These are phyloP conservation scores for Pyrenochaeta sp. DNA, from an alignment of 2,329 filamentous ascomycete genomes.

Conservation along the genomic window DNA sequence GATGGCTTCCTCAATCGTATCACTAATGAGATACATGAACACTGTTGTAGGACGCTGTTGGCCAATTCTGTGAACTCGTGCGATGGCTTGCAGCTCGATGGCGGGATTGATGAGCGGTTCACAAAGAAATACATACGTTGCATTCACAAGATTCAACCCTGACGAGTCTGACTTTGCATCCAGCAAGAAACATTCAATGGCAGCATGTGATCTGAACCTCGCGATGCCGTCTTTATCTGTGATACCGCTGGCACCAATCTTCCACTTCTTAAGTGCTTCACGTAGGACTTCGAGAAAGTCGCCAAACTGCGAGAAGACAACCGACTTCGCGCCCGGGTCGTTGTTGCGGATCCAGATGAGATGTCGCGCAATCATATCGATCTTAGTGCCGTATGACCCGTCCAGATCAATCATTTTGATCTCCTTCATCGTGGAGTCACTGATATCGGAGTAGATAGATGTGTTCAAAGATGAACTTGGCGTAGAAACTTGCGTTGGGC, in stretches of 20 bases:
- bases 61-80: conserved; percentile 92
- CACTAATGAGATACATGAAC: conserved; percentile 92
- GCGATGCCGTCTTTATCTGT: conserved; percentile 73
- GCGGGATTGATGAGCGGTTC: conserved; percentile 94
- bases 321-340: conserved; percentile 86
- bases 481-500: conserved; percentile 35
- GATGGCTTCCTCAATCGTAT: conserved; percentile 91
- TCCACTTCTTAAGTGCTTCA: conserved; percentile 73
- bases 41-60: conserved; percentile 89
- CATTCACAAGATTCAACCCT: conserved; percentile 90
- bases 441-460: conserved; percentile 83
- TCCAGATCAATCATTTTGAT: conserved; percentile 84
- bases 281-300: conserved; percentile 80
- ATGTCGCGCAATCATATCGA: conserved; percentile 77
- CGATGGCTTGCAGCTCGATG: conserved; percentile 92
- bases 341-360: conserved; percentile 84
- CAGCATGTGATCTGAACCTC: conserved; percentile 78
- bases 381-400: conserved; percentile 84
- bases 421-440: conserved; percentile 73
- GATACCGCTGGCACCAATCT: conserved; percentile 77
- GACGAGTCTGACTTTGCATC: conserved; percentile 89
- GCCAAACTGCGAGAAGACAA: conserved; percentile 92
- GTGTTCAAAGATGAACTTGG: conserved; percentile 32
- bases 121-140: conserved; percentile 92
- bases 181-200: conserved; percentile 82